These are phyloP conservation scores for Colletotrichum gloeosporioides DNA, from an alignment of 2,329 filamentous ascomycete genomes.

Conservation along the genomic window DNA sequence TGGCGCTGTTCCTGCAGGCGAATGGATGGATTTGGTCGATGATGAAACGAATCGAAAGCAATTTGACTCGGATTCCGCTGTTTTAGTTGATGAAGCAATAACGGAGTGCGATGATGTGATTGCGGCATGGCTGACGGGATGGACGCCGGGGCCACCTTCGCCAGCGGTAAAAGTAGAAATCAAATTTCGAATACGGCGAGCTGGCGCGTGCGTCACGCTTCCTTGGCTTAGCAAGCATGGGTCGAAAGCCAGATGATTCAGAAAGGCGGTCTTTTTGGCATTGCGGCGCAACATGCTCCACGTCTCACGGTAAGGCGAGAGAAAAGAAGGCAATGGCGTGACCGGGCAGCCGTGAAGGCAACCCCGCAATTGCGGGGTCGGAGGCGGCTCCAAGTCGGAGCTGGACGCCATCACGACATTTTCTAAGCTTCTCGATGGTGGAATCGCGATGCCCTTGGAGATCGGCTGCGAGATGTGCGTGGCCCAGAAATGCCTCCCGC, in stretches of 20 bases:
- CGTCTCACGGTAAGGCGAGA: not conserved
- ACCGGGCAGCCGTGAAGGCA: conserved; percentile 1
- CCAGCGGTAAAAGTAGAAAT: conserved; percentile 5
- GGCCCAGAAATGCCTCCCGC: not conserved
- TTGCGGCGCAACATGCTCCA: not conserved
- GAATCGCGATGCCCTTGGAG: not conserved
- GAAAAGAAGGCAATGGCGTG: conserved; percentile 15
- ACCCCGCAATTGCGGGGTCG: conserved; percentile 19
- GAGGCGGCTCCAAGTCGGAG: conserved; percentile 7
- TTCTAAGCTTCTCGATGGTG: not conserved
- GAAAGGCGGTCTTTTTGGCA: not conserved
- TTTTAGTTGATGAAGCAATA: conserved; percentile 21
- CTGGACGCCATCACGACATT: conserved; percentile 9
- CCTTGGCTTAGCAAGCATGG: not conserved
- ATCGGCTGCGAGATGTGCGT: not conserved
- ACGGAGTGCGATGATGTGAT: conserved; percentile 22
- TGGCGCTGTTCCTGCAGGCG: not conserved
- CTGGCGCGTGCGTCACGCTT: not conserved
- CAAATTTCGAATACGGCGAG: not conserved
- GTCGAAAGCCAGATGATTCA: not conserved
- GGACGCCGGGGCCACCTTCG: conserved; percentile 3
- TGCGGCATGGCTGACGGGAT: conserved; percentile 13
- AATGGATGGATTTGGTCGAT: not conserved
- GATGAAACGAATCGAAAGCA: not conserved
- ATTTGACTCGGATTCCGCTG: not conserved